Base-by-base conservation (phyloP, 345 rosid species). In the Bruguiera parviflora region DNA sequence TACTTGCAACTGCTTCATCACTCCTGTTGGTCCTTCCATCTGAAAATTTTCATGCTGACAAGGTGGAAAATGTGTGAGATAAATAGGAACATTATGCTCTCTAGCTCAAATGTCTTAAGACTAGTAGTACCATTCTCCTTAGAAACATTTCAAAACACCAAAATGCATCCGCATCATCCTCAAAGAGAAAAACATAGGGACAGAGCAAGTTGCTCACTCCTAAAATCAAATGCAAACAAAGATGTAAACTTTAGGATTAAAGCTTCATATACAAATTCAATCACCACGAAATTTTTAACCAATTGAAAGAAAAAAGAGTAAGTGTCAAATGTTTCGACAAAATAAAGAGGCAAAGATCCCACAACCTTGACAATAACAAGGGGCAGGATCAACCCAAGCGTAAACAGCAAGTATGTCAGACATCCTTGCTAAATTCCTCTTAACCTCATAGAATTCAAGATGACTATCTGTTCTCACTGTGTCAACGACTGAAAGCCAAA, bases 111-210 rank as follows among this genome's bases (percentile, higher is more conserved):
- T 59, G 69, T 58, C 43, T 29, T 63, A 64, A 51, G 32, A 61
- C 57, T 63, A 47, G 22, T 51, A 73, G 68, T 88, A 92, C 98
- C 92, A 82, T 90, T 88, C 93, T 88, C 84, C 96, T 87, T 70
- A 92, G 72, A 72, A 92, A 96, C 93, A 92, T 92, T 88, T 90
- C 98, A 80, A 92, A 92, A 85, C 96, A 92, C 98, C 98, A 90
- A 83, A 92, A 92, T 63, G 98, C 96, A 75, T 92, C 98, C 18
- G 90, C 96, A 68, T 92, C 75, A 73, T 92, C 98, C 84, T 90
- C 98, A 75, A 88, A 92, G 27, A 92, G 88, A 74, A 92, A 88
- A 74, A 92, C 87, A 37, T 90, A 92, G 69, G 96, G 98, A 74
- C 96, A 92, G 75, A 92, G 79, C 81, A 92, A 80, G 79, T 92